Evolutionary conservation across 306 rosid species (phyloP), one percentile per base, ranked within the genome.

Genomic region (Medicago arabica): DNA sequence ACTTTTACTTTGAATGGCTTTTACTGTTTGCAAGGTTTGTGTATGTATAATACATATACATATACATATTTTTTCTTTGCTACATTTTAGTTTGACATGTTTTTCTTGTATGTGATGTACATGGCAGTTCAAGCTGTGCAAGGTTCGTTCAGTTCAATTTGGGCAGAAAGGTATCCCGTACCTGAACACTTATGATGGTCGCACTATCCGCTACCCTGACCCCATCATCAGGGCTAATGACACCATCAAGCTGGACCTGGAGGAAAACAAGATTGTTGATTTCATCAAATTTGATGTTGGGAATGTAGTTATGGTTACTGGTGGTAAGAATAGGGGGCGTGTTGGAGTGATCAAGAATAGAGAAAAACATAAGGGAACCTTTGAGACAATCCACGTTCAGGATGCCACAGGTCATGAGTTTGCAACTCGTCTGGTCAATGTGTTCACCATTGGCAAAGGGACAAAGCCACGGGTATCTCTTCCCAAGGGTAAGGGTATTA

Each of bases 161-260:
- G 96, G 97, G 17, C 91, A 88, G 59, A 90, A 90, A 70, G 90
- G 92, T 62, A 90, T 90, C 54, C 97, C 97, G 8, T 87, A 87
- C 76, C 74, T 90, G 10, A 89, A 93, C 85, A 90, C 92, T 36
- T 88, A 86, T 74, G 98, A 93, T 81, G 98, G 94, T 4, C 87
- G 98, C 46, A 92, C 96, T 1, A 90, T 90, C 78, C 92, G 96
- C 54, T 92, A 92, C 79, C 98, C 98, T 0, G 98, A 92, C 84
- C 98, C 98, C 0, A 17, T 86, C 8, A 89, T 90, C 72, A 88
- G 73, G 88, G 98, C 94, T 1, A 93, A 93, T 28, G 96, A 93
- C 87, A 93, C 98, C 12, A 77, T 93, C 53, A 90, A 93, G 88
- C 82, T 90, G 23, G 98, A 90, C 74, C 75, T 88, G 2, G 94